Evolutionary conservation across 2,329 filamentous ascomycete species (phyloP), one percentile per base, ranked within the genome.

Genomic region (Helotiales sp.): DNA sequence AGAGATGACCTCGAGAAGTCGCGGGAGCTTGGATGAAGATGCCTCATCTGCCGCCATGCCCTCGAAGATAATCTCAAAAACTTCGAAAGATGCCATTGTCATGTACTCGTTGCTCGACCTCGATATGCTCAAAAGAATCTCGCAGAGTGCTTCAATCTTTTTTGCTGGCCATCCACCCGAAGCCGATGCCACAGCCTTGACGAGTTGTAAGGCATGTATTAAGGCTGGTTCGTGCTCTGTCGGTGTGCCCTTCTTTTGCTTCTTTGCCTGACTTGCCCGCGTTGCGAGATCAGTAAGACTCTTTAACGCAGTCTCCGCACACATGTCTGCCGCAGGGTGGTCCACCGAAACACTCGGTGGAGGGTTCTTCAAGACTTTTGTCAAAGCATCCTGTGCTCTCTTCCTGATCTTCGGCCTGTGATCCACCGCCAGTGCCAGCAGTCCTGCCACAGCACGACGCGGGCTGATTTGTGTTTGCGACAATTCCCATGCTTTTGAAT

Each of bases 41-140:
- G 93, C 82, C 65, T 96, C 91, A 64, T 93, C 89, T 15, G 80
- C 84, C n/a, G 80, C 84, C 88, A 99, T 93, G 7, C 92, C 89
- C 67, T 89, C 88, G 65, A 99, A 98, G 44, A 98, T 96, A 72
- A 96, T 89, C 73, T 99, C 95, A 68, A 99, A 99, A 3, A 98
- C 93, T 64, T 97, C 93, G 67, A 99, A 97, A 0, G 93, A 90
- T 10, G 91, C 89, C 88, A 98, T 96, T 30, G 93, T 96, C 79
- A 99, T 87, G 73, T 93, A 96, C 72, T 98, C 93, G 72, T 96
- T 97, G 73, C 86, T 95, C 8, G 90, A 93, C 70, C 88, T 88
- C 29, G 93, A 93, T 61, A 98, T 96, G 65, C 87, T 86, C 65
- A 99, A 84, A 57, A 99, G 77, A 54, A 96, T 77, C 73, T 98